Conservation (phyloP, 805 yeast species). For the Lipomyces spencermartinsiae region DNA sequence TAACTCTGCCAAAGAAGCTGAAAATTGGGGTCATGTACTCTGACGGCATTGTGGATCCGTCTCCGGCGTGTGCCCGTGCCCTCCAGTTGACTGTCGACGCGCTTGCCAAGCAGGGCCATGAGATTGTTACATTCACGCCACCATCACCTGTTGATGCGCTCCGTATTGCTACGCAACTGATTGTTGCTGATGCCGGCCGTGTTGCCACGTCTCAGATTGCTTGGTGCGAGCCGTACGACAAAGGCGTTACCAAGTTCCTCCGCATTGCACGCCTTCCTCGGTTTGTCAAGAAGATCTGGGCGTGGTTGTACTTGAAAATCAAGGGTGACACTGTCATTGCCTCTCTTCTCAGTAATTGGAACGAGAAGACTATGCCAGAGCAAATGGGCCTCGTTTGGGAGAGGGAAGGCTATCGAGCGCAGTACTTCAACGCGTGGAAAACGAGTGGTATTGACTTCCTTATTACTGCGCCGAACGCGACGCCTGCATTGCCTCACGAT, state of each 20-base stretch:
- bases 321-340: constrained; percentile 50
- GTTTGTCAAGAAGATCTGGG: constrained; percentile 46
- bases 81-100: constrained; percentile 50
- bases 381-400: constrained; percentile 47
- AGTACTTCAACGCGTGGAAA: constrained; percentile 48
- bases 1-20: constrained; percentile 49
- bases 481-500: constrained; percentile 52
- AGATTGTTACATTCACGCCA: constrained; percentile 52
- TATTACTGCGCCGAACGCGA: constrained; percentile 51
- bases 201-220: constrained; percentile 38
- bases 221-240: constrained; percentile 48
- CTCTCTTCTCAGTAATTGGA: constrained; percentile 47
- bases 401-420: constrained; percentile 48
- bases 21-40: constrained; percentile 57
- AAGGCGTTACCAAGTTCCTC: constrained; percentile 47
- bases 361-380: constrained; percentile 47
- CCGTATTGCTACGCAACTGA: constrained; percentile 58
- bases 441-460: constrained; percentile 49
- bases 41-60: constrained; percentile 58
- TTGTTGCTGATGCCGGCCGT: constrained; percentile 48
- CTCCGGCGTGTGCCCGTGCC: constrained; percentile 56
- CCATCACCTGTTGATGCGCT: constrained; percentile 64
- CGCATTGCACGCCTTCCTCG: constrained; percentile 47
- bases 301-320: constrained; percentile 46
- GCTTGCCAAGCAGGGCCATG: constrained; percentile 54